These are phyloP conservation scores for Phyllosticta ampelicida DNA, from an alignment of 2,329 filamentous ascomycete genomes.

Conservation along the genomic window DNA sequence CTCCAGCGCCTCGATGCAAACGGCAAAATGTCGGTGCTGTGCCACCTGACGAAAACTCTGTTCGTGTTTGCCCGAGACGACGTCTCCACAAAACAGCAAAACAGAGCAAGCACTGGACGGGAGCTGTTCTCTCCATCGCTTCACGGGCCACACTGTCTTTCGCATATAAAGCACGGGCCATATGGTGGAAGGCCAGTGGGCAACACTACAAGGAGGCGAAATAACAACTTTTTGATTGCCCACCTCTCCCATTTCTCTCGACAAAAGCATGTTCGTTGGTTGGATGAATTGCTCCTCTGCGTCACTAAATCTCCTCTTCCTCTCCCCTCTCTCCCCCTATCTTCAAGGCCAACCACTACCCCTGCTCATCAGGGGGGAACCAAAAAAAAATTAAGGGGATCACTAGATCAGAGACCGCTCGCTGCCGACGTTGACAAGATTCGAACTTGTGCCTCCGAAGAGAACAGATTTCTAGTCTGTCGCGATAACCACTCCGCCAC, in stretches of 20 bases:
- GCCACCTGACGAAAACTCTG: background rate
- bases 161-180: background rate
- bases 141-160: background rate
- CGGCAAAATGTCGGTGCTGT: background rate
- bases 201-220: background rate
- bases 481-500: slow-evolving; percentile 11
- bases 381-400: background rate
- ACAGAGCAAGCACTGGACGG: background rate
- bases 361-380: no score
- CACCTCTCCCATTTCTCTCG: no score
- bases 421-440: slow-evolving; percentile 1
- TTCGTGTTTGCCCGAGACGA: background rate
- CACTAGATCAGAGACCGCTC: background rate
- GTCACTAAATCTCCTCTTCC: no score
- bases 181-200: background rate
- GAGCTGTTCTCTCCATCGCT: background rate
- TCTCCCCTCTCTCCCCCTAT: no score
- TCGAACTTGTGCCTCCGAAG: slow-evolving; percentile 12
- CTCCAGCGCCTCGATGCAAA: background rate
- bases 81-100: background rate
- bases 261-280: no score
- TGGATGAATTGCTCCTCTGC: no score
- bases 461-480: slow-evolving; percentile 12
- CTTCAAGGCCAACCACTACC: no score
- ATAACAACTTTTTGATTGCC: background rate